A percentile compares a stretch with the other conserved stretches of the same genome.
Conservation (phyloP, 1,284 basidiomycete species). For the Mrakiaceae sp. region DNA sequence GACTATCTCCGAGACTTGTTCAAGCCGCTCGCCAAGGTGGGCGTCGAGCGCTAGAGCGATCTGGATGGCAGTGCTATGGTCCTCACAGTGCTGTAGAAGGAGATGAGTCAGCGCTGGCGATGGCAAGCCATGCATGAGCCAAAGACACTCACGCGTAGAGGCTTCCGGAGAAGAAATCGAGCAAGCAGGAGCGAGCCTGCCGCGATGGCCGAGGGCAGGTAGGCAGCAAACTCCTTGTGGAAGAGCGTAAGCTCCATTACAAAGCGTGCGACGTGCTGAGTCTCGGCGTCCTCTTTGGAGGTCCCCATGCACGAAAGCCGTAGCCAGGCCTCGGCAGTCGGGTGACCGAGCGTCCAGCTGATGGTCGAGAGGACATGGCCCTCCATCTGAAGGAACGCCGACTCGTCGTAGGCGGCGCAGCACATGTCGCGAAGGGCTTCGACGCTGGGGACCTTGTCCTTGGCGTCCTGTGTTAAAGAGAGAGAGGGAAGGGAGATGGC, state of each 20-base stretch:
- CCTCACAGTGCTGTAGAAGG: conserved; percentile 41
- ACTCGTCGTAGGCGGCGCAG: conserved; percentile 87
- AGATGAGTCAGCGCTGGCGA: conserved; percentile 2
- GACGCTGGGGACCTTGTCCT: conserved; percentile 93
- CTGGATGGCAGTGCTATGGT: conserved; percentile 53
- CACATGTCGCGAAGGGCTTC: conserved; percentile 90
- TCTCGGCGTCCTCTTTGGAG: conserved; percentile 67
- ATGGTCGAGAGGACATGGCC: conserved; percentile 93
- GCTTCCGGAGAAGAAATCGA: conserved; percentile 69
- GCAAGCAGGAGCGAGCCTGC: conserved; percentile 78
- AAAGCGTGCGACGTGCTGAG: conserved; percentile 90
- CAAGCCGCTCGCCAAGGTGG: conserved; percentile 70
- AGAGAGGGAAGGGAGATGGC: background rate
- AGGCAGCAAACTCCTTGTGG: conserved; percentile 86
- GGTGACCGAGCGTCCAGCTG: conserved; percentile 93
- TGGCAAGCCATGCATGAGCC: conserved; percentile 10
- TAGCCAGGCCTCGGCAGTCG: conserved; percentile 95
- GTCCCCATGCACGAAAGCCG: conserved; percentile 45
- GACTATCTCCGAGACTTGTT: conserved; percentile 81
- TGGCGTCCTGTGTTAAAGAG: conserved; percentile 52
- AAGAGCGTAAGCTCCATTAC: conserved; percentile 97
- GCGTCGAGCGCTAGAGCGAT: conserved; percentile 70
- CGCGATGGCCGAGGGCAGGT: conserved; percentile 75
- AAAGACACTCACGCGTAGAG: conserved; percentile 48
- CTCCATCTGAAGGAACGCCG: conserved; percentile 95